Evolutionary conservation across 176 grass and related monocot genomes (phyloP).

Genomic region (Paspalum vaginatum): DNA sequence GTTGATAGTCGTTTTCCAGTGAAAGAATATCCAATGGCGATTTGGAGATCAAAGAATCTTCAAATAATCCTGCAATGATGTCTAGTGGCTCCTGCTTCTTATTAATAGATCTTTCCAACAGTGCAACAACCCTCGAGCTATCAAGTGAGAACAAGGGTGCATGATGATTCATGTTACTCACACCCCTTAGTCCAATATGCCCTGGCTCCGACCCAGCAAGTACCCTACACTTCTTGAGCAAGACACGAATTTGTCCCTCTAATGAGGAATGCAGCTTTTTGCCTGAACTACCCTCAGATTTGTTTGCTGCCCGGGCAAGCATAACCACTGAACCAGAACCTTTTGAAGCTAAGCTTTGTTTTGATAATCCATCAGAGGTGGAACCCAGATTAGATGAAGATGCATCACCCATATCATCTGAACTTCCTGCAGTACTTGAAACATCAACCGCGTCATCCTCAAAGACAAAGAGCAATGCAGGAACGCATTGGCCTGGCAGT

Average conservation of each 20-base stretch:
- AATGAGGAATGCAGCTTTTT: slow-evolving; percentile 80
- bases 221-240: slow-evolving; percentile 76
- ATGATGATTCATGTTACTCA: slow-evolving; percentile 51
- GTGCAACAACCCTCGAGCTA: slow-evolving; percentile 63
- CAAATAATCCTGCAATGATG: slow-evolving; percentile 58
- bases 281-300: slow-evolving; percentile 56
- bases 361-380: slow-evolving; percentile 51
- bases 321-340: slow-evolving; percentile 62
- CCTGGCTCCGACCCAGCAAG: slow-evolving; percentile 53
- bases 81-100: slow-evolving; percentile 70
- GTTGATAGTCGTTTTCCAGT: slow-evolving; percentile 61
- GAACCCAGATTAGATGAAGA: slow-evolving; percentile 49
- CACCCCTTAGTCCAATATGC: slow-evolving; percentile 68
- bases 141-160: slow-evolving; percentile 84
- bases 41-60: slow-evolving; percentile 64
- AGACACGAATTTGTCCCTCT: slow-evolving; percentile 75
- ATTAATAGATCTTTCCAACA: slow-evolving; percentile 58
- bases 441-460: slow-evolving; percentile 61
- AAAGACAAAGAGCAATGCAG: slow-evolving; percentile 91
- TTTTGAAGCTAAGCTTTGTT: slow-evolving; percentile 47
- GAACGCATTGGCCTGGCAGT: slow-evolving; percentile 72
- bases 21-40: slow-evolving; percentile 61
- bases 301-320: slow-evolving; percentile 51
- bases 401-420: slow-evolving; percentile 58
- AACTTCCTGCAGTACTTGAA: slow-evolving; percentile 44